phyloP scores from a whole-genome alignment of 2,329 filamentous ascomycete species.

The Boeremia lycopersici region DNA sequence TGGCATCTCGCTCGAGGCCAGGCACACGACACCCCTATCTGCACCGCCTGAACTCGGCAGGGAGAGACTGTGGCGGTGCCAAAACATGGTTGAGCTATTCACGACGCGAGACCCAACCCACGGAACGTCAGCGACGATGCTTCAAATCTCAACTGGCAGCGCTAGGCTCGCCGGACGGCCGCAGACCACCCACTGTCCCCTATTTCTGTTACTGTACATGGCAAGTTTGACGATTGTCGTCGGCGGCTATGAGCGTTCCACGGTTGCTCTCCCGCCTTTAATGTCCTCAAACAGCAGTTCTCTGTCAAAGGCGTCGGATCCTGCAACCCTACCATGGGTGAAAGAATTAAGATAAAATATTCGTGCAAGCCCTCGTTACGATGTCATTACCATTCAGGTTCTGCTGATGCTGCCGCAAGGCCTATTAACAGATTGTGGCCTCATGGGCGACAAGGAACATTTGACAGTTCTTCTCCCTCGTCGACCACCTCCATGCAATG shows the following conservation, averaged over 20 bases:
- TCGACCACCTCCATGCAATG: too few relatives aligned
- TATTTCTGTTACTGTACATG: not conserved
- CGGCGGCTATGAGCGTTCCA: not conserved
- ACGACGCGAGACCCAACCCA: not conserved
- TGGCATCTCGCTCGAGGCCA: too few relatives aligned
- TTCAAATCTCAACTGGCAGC: not conserved
- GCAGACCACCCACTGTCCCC: not conserved
- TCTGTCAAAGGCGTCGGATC: not conserved
- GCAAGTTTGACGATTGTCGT: not conserved
- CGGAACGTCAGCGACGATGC: conserved; percentile 1
- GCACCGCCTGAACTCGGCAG: too few relatives aligned
- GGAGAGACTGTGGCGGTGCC: not conserved
- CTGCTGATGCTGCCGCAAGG: too few relatives aligned
- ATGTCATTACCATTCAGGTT: too few relatives aligned
- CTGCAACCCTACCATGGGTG: not conserved
- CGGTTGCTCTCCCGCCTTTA: not conserved
- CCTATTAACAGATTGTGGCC: too few relatives aligned
- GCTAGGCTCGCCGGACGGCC: not conserved
- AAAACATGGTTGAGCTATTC: not conserved
- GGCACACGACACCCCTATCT: too few relatives aligned
- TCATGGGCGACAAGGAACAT: too few relatives aligned
- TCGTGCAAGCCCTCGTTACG: too few relatives aligned
- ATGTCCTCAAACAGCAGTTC: not conserved
- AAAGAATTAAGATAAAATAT: not conserved
- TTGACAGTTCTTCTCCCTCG: too few relatives aligned